Percentiles rank a stretch among this genome's conserved stretches.
These are phyloP conservation scores for Fraxinus velutina DNA, from an alignment of 305 asterid genomes.

Conservation along the genomic window DNA sequence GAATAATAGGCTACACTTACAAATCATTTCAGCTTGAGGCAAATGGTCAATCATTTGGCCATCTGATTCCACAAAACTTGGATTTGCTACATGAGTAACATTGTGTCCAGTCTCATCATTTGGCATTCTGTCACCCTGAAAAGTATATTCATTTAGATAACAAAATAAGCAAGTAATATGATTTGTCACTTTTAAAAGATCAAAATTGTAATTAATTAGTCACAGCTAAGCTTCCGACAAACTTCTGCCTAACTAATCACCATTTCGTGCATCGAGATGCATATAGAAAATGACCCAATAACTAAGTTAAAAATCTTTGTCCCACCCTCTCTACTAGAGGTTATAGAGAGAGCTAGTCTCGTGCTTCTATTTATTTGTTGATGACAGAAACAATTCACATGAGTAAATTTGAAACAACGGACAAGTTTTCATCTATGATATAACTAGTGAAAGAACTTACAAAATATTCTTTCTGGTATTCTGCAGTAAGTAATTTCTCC, in stretches of 20 bases:
- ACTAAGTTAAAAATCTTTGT: not conserved
- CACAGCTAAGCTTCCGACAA: slow-evolving; percentile 12
- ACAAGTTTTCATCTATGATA: slow-evolving; percentile 9
- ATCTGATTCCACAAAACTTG: slow-evolving; percentile 40
- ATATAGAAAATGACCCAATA: not conserved
- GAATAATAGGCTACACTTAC: slow-evolving; percentile 44
- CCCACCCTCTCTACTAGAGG: not conserved
- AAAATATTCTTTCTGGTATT: slow-evolving; percentile 55
- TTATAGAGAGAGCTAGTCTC: not conserved
- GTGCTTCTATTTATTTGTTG: not conserved
- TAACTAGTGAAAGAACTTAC: slow-evolving; percentile 52
- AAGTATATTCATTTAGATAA: slow-evolving; percentile 26
- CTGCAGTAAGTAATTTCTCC: slow-evolving; percentile 77
- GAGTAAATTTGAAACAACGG: not conserved
- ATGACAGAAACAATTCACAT: not conserved
- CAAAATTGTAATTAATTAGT: slow-evolving; percentile 3
- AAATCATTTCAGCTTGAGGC: slow-evolving; percentile 56
- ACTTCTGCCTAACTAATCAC: not conserved
- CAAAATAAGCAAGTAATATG: not conserved
- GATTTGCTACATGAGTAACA: slow-evolving; percentile 37
- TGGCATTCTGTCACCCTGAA: slow-evolving; percentile 61
- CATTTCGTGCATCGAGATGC: not conserved
- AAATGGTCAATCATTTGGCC: slow-evolving; percentile 42
- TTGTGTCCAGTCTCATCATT: slow-evolving; percentile 46
- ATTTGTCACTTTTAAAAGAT: not conserved